These are phyloP conservation scores for Glutinoglossum americanum DNA, from an alignment of 495 filamentous ascomycete genomes.

Conservation along the genomic window DNA sequence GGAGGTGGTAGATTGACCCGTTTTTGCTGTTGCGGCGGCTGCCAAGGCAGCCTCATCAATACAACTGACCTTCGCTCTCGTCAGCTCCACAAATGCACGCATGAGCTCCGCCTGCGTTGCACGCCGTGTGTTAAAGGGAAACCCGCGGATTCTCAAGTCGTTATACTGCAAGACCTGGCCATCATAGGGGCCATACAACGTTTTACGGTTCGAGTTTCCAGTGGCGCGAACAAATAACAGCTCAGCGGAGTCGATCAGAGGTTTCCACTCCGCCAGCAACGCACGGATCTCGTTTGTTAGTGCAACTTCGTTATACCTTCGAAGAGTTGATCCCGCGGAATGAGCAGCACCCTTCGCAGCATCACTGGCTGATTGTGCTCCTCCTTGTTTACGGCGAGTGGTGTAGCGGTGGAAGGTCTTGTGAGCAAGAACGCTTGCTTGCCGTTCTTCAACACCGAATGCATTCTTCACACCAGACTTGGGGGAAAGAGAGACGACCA, in stretches of 20 bases:
- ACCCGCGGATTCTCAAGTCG: constrained; percentile 66
- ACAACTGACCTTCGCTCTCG: constrained; percentile 60
- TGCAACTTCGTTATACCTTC: constrained; percentile 84
- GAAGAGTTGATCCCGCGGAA: constrained; percentile 73
- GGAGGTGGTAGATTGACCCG: constrained; percentile 5
- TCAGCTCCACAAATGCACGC: constrained; percentile 81
- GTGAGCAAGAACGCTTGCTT: constrained; percentile 72
- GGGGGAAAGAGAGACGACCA: constrained; percentile 76
- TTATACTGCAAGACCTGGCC: constrained; percentile 62
- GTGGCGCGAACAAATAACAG: constrained; percentile 78
- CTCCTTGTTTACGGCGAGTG: constrained; percentile 86
- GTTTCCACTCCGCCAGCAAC: constrained; percentile 61
- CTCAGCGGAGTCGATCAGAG: constrained; percentile 60
- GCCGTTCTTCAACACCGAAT: constrained; percentile 46
- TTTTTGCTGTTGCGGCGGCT: constrained; percentile 21
- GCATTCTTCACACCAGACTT: constrained; percentile 46
- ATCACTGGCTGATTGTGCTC: constrained; percentile 82
- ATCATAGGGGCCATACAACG: constrained; percentile 78
- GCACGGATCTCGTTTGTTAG: constrained; percentile 63
- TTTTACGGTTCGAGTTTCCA: constrained; percentile 62
- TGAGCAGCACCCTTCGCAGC: constrained; percentile 77
- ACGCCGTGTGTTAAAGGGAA: constrained; percentile 86
- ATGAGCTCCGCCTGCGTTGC: constrained; percentile 89
- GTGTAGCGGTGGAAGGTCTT: constrained; percentile 98
- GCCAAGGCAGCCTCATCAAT: constrained; percentile 39